These are phyloP conservation scores for Brasenia schreberi DNA, from an alignment of 164 flowering plant genomes.

Conservation along the genomic window DNA sequence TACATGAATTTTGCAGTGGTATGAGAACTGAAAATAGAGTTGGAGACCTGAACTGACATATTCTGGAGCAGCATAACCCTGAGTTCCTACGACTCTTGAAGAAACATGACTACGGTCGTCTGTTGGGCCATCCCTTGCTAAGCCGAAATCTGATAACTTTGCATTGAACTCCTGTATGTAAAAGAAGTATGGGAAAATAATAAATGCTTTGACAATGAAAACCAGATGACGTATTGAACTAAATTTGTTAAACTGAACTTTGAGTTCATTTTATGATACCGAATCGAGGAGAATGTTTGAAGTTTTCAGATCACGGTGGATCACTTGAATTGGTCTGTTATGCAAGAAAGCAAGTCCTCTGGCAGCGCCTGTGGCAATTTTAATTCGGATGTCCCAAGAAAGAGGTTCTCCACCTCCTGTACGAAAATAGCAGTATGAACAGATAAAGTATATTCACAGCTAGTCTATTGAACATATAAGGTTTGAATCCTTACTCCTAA, in stretches of 20 bases:
- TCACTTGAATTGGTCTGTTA: conserved; percentile 43
- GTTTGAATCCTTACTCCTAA: conserved; percentile 44
- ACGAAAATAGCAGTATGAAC: background rate
- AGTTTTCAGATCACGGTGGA: conserved; percentile 68
- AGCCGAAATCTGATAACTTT: conserved; percentile 83
- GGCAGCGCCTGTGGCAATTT: conserved; percentile 53
- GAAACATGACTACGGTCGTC: conserved; percentile 90
- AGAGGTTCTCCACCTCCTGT: conserved; percentile 57
- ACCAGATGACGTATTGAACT: background rate
- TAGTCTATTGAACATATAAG: too few relatives aligned
- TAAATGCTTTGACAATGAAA: background rate
- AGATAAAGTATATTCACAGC: too few relatives aligned
- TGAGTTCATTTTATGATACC: conserved; percentile 19
- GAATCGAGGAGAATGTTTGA: conserved; percentile 74
- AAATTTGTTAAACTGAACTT: background rate
- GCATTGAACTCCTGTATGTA: conserved; percentile 55
- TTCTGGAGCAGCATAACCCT: conserved; percentile 94
- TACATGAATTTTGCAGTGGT: too few relatives aligned
- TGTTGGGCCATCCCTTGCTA: conserved; percentile 89
- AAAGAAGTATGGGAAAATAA: background rate
- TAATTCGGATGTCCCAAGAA: conserved; percentile 45
- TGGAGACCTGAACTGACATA: conserved; percentile 71
- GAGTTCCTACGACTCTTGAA: conserved; percentile 71
- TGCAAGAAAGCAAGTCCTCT: conserved; percentile 59
- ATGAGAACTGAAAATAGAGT: too few relatives aligned